phyloP scores from a whole-genome alignment of 371 early-diverging fungal species.

The Mucor saturninus region DNA sequence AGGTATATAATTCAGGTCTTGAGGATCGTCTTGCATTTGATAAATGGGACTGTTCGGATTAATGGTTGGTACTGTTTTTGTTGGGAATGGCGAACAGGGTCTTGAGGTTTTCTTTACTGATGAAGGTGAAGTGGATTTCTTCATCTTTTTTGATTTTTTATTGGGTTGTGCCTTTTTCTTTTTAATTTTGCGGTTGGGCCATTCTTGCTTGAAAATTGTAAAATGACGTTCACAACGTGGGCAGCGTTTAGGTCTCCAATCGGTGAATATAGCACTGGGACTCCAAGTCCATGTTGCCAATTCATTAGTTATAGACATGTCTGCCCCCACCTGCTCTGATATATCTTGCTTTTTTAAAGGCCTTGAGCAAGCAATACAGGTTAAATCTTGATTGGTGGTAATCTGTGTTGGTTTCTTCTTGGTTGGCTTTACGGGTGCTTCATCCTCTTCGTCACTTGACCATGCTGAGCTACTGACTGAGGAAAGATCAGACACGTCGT shows the following conservation, averaged over 20 bases:
- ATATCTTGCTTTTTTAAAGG: conserved; percentile 37
- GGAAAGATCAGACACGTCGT: conserved; percentile 50
- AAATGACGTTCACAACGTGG: conserved; percentile 54
- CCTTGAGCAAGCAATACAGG: conserved; percentile 41
- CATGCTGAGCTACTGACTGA: conserved; percentile 40
- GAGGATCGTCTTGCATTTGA: conserved; percentile 31
- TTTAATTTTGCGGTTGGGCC: conserved; percentile 43
- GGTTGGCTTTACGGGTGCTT: background rate
- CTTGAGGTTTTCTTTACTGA: background rate
- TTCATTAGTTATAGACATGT: conserved; percentile 36
- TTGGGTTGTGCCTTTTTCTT: conserved; percentile 10
- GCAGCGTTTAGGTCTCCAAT: conserved; percentile 50
- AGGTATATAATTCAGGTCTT: conserved; percentile 30
- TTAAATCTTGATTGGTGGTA: conserved; percentile 39
- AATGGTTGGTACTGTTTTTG: background rate
- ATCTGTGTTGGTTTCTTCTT: background rate
- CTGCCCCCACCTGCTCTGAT: conserved; percentile 36
- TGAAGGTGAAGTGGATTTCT: background rate
- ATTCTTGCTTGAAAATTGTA: conserved; percentile 48
- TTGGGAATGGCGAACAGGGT: background rate
- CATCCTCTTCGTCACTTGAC: conserved; percentile 19
- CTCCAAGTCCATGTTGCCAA: conserved; percentile 59
- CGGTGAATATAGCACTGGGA: conserved; percentile 49
- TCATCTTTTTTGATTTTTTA: conserved; percentile 18
- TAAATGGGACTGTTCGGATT: conserved; percentile 4